Evolutionary conservation across 306 rosid genomes (phyloP).

Genomic region (Amphicarpaea edgeworthii): DNA sequence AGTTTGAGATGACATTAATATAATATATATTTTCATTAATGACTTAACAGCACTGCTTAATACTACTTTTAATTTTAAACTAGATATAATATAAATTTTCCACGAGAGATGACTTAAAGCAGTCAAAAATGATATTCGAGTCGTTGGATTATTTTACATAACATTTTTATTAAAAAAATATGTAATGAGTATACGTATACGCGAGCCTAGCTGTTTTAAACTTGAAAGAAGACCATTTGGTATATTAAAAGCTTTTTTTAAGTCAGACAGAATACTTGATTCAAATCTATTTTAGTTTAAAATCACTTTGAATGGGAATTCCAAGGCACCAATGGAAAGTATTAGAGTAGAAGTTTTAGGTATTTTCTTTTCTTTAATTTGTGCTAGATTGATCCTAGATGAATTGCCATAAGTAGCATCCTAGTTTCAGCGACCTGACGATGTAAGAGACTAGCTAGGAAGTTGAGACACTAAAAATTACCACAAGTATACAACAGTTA

Average conservation of each 20-base stretch:
- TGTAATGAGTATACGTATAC: neutral
- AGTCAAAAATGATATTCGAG: neutral
- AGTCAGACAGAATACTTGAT: conserved; percentile 6
- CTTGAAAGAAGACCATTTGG: neutral
- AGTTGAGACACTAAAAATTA: conserved; percentile 22
- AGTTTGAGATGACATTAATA: neutral
- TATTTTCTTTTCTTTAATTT: neutral
- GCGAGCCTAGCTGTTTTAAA: neutral
- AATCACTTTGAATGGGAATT: conserved; percentile 25
- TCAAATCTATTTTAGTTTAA: neutral
- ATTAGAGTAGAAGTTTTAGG: conserved; percentile 2
- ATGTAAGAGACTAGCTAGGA: conserved; percentile 5
- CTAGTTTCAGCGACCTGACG: conserved; percentile 13
- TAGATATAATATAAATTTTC: neutral
- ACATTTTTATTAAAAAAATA: neutral
- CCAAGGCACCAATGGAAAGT: conserved; percentile 40
- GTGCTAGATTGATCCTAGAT: conserved; percentile 45
- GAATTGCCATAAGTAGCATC: neutral
- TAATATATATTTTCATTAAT: neutral
- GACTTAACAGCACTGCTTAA: neutral
- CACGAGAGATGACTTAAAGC: neutral
- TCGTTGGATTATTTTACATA: conserved; percentile 18
- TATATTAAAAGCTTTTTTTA: neutral
- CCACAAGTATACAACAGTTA: neutral
- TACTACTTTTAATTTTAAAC: neutral